Conservation (phyloP, 495 filamentous ascomycete species). For the Hypoxylon lenormandii region DNA sequence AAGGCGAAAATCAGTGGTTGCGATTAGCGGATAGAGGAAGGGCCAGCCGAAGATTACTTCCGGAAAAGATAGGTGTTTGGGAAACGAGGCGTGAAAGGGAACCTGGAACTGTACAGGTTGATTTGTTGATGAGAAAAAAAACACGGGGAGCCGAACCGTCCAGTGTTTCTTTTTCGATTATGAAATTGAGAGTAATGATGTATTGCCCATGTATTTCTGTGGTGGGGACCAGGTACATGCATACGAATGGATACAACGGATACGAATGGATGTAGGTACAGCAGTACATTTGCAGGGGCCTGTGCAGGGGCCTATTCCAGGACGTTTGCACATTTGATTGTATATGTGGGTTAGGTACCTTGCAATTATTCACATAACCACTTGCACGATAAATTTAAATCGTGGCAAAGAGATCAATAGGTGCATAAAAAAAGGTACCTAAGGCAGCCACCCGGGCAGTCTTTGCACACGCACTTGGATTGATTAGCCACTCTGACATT, state of each 20-base stretch:
- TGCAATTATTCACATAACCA: background rate
- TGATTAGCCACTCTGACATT: background rate
- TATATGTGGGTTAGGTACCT: background rate
- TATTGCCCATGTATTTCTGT: constrained; percentile 30
- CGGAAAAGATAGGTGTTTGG: background rate
- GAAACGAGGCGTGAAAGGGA: constrained; percentile 29
- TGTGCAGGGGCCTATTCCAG: background rate
- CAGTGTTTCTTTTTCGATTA: constrained; percentile 1
- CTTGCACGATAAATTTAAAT: background rate
- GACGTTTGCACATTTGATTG: too few relatives aligned
- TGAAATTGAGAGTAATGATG: constrained; percentile 23
- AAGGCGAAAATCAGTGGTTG: constrained; percentile 11
- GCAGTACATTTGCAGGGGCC: background rate
- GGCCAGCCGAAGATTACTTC: constrained; percentile 32
- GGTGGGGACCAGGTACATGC: constrained; percentile 1
- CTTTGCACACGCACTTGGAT: background rate
- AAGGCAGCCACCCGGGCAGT: background rate
- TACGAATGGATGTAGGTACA: constrained; percentile 5
- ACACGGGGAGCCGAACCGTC: constrained; percentile 29
- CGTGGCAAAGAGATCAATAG: background rate
- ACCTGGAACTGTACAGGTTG: constrained; percentile 13
- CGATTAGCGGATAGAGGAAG: constrained; percentile 32
- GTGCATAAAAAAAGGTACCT: constrained; percentile 1
- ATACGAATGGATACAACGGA: constrained; percentile 4
- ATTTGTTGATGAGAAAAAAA: constrained; percentile 42